These are phyloP conservation scores for Ciborinia camelliae DNA, from an alignment of 2,329 filamentous ascomycete species.

Conservation along the genomic window DNA sequence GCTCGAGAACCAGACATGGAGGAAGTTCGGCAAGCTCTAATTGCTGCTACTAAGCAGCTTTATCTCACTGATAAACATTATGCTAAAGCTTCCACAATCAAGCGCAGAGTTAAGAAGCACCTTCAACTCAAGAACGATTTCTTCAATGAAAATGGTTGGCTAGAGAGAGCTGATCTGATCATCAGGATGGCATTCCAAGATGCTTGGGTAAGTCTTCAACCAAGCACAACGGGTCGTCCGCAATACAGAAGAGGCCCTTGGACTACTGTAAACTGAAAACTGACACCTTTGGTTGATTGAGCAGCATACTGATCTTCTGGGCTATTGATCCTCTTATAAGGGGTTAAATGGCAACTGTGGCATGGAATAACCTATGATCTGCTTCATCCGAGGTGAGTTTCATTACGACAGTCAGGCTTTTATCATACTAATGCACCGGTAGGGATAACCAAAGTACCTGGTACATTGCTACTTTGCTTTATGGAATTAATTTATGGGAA, in stretches of 20 bases:
- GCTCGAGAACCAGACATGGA: background rate
- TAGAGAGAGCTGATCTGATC: background rate
- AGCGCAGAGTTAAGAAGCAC: background rate
- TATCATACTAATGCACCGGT: background rate
- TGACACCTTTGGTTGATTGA: background rate
- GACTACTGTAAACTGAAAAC: background rate
- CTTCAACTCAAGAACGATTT: background rate
- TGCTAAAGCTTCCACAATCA: background rate
- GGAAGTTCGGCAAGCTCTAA: background rate
- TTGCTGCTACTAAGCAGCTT: background rate
- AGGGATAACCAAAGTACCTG: too few relatives aligned
- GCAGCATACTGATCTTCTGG: background rate
- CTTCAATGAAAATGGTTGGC: background rate
- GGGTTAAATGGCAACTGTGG: fast-evolving
- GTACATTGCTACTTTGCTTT: background rate
- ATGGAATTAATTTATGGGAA: background rate
- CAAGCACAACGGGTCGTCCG: background rate
- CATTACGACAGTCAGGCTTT: fast-evolving
- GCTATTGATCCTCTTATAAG: background rate
- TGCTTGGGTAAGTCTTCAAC: background rate
- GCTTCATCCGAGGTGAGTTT: background rate
- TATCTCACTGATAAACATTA: background rate
- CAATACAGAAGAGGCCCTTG: background rate
- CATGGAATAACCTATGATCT: background rate
- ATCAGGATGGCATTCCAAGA: background rate